A percentile compares a stretch with the other conserved stretches of the same genome.
Evolutionary conservation across 176 grass and related monocot genomes (phyloP).

Genomic region (Triticum urartu): DNA sequence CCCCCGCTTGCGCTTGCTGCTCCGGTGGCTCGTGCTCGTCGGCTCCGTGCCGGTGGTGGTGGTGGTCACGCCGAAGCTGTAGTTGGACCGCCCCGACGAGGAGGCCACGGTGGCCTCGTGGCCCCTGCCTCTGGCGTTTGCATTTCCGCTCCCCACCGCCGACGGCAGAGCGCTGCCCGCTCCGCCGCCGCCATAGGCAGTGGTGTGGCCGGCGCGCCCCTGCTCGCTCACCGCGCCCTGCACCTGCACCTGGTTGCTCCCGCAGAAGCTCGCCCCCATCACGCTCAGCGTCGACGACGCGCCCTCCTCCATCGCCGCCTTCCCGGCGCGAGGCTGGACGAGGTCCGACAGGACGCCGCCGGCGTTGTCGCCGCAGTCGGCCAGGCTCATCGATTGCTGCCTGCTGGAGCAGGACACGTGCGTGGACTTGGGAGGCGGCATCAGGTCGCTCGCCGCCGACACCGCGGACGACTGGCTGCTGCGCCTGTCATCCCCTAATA

Average conservation of each 20-base stretch:
- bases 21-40: conserved; percentile 60
- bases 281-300: conserved; percentile 58
- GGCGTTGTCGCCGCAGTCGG: conserved; percentile 12
- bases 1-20: conserved; percentile 63
- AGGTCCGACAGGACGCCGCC: conserved; percentile 33
- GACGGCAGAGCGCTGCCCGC: conserved; percentile 29
- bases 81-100: conserved; percentile 53
- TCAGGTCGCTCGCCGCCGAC: conserved; percentile 41
- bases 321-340: conserved; percentile 1
- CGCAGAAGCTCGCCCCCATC: conserved; percentile 72
- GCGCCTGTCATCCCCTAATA: not conserved
- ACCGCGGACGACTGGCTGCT: not conserved
- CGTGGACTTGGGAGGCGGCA: conserved; percentile 74
- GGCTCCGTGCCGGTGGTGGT: conserved; percentile 37
- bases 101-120: conserved; percentile 34
- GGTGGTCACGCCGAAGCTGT: conserved; percentile 37
- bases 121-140: not conserved
- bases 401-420: conserved; percentile 28
- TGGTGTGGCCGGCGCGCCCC: conserved; percentile 9
- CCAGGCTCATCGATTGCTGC: conserved; percentile 41
- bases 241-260: conserved; percentile 63
- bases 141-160: conserved; percentile 43
- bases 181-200: not conserved
- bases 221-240: conserved; percentile 29
- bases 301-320: conserved; percentile 25